phyloP scores from a whole-genome alignment of 2,329 filamentous ascomycete genomes.

The Neurospora crassa region DNA sequence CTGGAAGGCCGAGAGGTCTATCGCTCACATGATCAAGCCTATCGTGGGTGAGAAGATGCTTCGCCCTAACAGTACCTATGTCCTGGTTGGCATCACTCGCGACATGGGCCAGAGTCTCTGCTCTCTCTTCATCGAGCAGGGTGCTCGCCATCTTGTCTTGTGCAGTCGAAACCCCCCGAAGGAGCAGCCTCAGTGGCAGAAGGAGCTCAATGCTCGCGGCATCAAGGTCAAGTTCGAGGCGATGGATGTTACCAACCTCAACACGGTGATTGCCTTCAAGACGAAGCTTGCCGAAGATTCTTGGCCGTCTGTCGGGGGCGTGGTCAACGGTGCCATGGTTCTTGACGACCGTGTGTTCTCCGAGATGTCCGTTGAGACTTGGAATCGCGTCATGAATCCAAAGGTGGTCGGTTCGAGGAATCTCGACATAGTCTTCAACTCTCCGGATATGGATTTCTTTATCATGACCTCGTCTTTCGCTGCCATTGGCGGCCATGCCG shows the following conservation, averaged over 20 bases:
- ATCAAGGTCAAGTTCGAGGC: constrained; percentile 17
- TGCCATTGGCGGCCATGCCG: constrained; percentile 32
- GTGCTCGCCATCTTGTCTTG: constrained; percentile 29
- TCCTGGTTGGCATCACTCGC: constrained; percentile 32
- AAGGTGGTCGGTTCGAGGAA: constrained; percentile 32
- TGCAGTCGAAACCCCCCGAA: constrained; percentile 29
- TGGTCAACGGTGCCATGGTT: constrained; percentile 37
- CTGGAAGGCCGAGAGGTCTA: constrained; percentile 27
- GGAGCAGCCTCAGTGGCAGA: constrained; percentile 22
- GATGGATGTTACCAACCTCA: constrained; percentile 21
- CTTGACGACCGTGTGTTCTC: constrained; percentile 33
- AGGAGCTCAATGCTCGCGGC: constrained; percentile 19
- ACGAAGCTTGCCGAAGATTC: constrained; percentile 11
- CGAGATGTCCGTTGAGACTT: constrained; percentile 28
- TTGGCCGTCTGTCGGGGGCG: constrained; percentile 27
- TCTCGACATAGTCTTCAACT: constrained; percentile 27
- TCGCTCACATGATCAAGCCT: constrained; percentile 18
- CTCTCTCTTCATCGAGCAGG: constrained; percentile 27
- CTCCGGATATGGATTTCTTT: constrained; percentile 31
- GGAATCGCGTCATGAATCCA: constrained; percentile 29
- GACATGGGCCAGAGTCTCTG: constrained; percentile 36
- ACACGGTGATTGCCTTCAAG: constrained; percentile 22
- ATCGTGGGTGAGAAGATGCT: constrained; percentile 19
- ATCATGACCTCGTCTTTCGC: constrained; percentile 38
- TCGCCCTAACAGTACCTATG: constrained; percentile 26